A percentile compares a stretch with the other conserved stretches of the same genome.
Conservation (phyloP, 805 yeast genomes). For the Pichia scutulata region DNA sequence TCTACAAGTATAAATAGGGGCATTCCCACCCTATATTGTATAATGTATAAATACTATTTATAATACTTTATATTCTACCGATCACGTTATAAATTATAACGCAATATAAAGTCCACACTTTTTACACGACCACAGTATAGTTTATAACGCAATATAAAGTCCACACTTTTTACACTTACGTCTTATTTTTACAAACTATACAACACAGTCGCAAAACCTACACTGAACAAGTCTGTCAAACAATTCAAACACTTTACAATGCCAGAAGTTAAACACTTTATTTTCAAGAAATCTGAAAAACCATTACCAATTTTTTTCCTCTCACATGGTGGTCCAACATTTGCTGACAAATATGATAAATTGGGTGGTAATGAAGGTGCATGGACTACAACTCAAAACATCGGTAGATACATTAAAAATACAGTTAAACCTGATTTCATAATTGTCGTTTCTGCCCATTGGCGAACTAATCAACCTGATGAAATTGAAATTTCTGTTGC, state of each 20-base stretch:
- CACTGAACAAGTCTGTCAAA: background rate
- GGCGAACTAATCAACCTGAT: constrained; percentile 45
- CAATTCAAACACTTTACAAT: constrained; percentile 10
- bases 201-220: constrained; percentile 3
- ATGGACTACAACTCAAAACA: constrained; percentile 37
- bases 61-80: too few relatives aligned
- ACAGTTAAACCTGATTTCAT: constrained; percentile 56
- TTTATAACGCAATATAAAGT: too few relatives aligned
- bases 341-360: constrained; percentile 47
- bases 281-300: constrained; percentile 17
- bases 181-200: constrained; percentile 11
- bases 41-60: too few relatives aligned
- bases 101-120: too few relatives aligned
- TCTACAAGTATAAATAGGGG: too few relatives aligned
- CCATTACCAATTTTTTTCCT: constrained; percentile 51
- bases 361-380: constrained; percentile 54
- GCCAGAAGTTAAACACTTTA: constrained; percentile 14
- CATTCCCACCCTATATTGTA: too few relatives aligned
- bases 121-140: too few relatives aligned
- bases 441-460: constrained; percentile 68
- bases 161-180: too few relatives aligned
- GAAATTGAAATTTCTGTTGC: constrained; percentile 46
- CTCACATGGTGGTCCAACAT: constrained; percentile 86
- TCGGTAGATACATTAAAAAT: constrained; percentile 46
- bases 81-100: too few relatives aligned